Conservation (phyloP, 2,329 filamentous ascomycete species). For the Colletotrichum phormii region DNA sequence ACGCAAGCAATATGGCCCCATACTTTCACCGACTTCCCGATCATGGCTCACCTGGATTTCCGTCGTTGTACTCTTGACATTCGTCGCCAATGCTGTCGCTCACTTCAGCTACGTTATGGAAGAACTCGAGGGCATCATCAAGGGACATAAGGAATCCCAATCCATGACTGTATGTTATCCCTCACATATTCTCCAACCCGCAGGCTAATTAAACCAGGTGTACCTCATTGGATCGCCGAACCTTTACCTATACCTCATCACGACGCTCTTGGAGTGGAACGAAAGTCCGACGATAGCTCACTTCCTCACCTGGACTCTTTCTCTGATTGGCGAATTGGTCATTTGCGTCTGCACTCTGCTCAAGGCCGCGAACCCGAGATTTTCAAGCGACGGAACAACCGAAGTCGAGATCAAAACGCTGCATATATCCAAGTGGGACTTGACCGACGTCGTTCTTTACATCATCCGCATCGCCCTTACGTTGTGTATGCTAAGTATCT, state of each 20-base stretch:
- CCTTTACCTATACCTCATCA: constrained; percentile 85
- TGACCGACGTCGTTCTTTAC: constrained; percentile 74
- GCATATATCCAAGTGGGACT: constrained; percentile 61
- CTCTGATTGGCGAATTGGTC: constrained; percentile 77
- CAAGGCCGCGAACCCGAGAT: constrained; percentile 62
- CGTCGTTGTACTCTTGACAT: constrained; percentile 76
- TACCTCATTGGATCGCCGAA: constrained; percentile 88
- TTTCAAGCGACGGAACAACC: constrained; percentile 38
- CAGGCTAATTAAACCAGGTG: constrained; percentile 65
- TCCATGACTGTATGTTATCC: constrained; percentile 26
- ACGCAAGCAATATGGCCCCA: constrained; percentile 49
- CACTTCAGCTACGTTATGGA: constrained; percentile 34
- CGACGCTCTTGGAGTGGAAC: constrained; percentile 86
- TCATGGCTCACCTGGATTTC: constrained; percentile 82
- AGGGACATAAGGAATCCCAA: constrained; percentile 30
- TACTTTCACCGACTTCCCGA: constrained; percentile 67
- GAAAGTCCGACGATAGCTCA: constrained; percentile 85
- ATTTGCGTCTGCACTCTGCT: constrained; percentile 77
- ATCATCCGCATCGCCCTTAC: constrained; percentile 77
- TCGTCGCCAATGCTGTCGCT: constrained; percentile 79
- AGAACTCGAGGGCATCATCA: constrained; percentile 21
- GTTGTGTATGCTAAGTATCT: constrained; percentile 65
- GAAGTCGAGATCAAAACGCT: neutral
- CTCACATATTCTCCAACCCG: constrained; percentile 17
- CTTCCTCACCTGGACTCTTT: constrained; percentile 81